Conservation (phyloP, 805 yeast species). For the Ascoidea tarda region DNA sequence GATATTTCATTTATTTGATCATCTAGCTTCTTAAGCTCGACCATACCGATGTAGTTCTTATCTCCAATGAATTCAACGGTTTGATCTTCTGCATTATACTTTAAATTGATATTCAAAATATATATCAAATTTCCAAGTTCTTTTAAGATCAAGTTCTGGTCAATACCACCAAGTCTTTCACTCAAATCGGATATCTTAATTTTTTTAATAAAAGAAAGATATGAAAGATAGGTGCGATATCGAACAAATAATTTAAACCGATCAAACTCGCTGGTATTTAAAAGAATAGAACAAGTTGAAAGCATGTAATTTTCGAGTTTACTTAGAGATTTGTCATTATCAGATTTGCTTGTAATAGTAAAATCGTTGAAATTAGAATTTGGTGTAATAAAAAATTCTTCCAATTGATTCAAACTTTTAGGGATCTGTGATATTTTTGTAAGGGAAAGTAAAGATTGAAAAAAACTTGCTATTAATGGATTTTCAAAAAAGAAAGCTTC, state of each 20-base stretch:
- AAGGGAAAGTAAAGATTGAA: not conserved
- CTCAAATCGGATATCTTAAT: slow-evolving; percentile 14
- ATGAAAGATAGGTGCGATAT: slow-evolving; percentile 18
- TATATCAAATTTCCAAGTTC: slow-evolving; percentile 13
- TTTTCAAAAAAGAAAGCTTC: not conserved
- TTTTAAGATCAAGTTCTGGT: slow-evolving; percentile 5
- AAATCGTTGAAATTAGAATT: slow-evolving; percentile 11
- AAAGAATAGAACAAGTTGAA: slow-evolving; percentile 10
- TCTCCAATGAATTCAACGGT: slow-evolving; percentile 8
- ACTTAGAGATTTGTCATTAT: slow-evolving; percentile 16
- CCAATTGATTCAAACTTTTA: not conserved
- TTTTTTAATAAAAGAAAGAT: slow-evolving; percentile 18
- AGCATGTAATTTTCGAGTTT: slow-evolving; percentile 11
- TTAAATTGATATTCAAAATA: slow-evolving; percentile 15
- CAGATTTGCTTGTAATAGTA: slow-evolving; percentile 11
- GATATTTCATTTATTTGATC: not conserved
- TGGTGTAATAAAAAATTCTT: slow-evolving; percentile 1
- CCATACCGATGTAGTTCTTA: slow-evolving; percentile 3
- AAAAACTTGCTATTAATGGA: not conserved
- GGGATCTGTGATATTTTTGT: not conserved
- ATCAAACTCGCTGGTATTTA: slow-evolving; percentile 14
- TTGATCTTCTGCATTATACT: slow-evolving; percentile 11
- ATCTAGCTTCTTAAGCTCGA: slow-evolving; percentile 6
- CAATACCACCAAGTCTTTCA: slow-evolving; percentile 12
- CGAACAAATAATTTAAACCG: slow-evolving; percentile 15